Evolutionary conservation across 768 basidiomycete species (phyloP).

Genomic region (Lyophyllum atratum): DNA sequence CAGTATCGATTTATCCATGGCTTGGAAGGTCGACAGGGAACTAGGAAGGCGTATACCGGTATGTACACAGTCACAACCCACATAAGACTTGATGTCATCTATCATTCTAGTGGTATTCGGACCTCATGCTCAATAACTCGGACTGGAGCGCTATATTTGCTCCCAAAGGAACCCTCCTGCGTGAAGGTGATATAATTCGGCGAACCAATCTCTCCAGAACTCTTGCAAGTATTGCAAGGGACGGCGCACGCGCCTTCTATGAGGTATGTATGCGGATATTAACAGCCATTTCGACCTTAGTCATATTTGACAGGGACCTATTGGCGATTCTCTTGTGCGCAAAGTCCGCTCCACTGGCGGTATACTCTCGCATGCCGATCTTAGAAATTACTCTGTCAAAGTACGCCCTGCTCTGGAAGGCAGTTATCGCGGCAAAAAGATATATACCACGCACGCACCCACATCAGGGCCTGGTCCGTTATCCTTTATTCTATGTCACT

Average conservation of each 20-base stretch:
- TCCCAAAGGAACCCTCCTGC: slow-evolving; percentile 67
- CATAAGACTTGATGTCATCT: neutral
- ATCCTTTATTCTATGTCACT: neutral
- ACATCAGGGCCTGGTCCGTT: slow-evolving; percentile 72
- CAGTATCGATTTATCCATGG: slow-evolving; percentile 69
- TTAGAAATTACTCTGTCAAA: slow-evolving; percentile 67
- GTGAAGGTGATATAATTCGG: slow-evolving; percentile 73
- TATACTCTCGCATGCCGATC: slow-evolving; percentile 74
- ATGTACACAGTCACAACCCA: slow-evolving; percentile 22
- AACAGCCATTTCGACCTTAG: slow-evolving; percentile 11
- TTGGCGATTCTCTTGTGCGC: slow-evolving; percentile 76
- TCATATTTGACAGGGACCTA: slow-evolving; percentile 55
- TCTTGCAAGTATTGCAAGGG: slow-evolving; percentile 67
- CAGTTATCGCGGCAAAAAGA: slow-evolving; percentile 71
- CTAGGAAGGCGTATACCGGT: slow-evolving; percentile 74
- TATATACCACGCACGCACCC: slow-evolving; percentile 87
- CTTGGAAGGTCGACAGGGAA: slow-evolving; percentile 81
- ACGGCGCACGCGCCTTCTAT: slow-evolving; percentile 86
- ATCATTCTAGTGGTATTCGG: slow-evolving; percentile 38
- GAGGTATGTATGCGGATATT: slow-evolving; percentile 41
- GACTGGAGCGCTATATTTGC: slow-evolving; percentile 88
- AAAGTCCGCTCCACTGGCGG: slow-evolving; percentile 78
- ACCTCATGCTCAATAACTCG: slow-evolving; percentile 64
- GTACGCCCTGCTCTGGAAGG: slow-evolving; percentile 76
- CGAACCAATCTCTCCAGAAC: slow-evolving; percentile 80